A percentile compares a stretch with the other conserved stretches of the same genome.
phyloP scores from a whole-genome alignment of 2,329 filamentous ascomycete genomes.

The Pyricularia grisea region DNA sequence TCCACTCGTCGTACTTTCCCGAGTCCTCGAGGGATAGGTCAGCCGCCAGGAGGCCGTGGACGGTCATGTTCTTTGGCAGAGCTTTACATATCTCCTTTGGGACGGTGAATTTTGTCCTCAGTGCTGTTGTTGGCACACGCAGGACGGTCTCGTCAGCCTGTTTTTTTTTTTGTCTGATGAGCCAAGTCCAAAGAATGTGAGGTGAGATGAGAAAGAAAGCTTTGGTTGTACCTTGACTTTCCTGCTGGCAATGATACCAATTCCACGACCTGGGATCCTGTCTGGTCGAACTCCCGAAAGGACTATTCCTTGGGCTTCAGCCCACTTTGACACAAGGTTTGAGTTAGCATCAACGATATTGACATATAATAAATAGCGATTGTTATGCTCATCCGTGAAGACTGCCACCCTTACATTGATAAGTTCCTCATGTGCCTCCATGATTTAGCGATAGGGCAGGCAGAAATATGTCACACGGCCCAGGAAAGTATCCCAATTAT shows the following conservation, averaged over 20 bases:
- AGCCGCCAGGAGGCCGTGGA: slow-evolving; percentile 66
- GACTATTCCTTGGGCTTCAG: slow-evolving; percentile 50
- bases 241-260: slow-evolving; percentile 66
- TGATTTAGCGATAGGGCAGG: slow-evolving; percentile 2
- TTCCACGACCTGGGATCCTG: slow-evolving; percentile 60
- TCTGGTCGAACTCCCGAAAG: slow-evolving; percentile 60
- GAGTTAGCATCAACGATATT: slow-evolving; percentile 19
- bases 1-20: slow-evolving; percentile 46
- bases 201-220: not conserved
- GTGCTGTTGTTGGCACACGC: slow-evolving; percentile 50
- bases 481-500: not conserved
- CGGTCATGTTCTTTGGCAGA: slow-evolving; percentile 44
- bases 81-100: slow-evolving; percentile 39
- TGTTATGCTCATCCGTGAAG: not conserved
- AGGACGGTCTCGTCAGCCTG: slow-evolving; percentile 47
- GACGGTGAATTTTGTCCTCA: slow-evolving; percentile 56
- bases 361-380: not conserved
- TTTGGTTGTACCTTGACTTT: slow-evolving; percentile 46
- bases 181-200: not conserved
- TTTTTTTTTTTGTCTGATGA: slow-evolving; percentile 19
- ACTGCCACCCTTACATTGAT: not conserved
- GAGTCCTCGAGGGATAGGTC: slow-evolving; percentile 48
- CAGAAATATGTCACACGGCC: not conserved
- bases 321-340: slow-evolving; percentile 47
- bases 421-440: slow-evolving; percentile 8